phyloP scores from a whole-genome alignment of 2,329 filamentous ascomycete genomes.

The Colletotrichum sojae region DNA sequence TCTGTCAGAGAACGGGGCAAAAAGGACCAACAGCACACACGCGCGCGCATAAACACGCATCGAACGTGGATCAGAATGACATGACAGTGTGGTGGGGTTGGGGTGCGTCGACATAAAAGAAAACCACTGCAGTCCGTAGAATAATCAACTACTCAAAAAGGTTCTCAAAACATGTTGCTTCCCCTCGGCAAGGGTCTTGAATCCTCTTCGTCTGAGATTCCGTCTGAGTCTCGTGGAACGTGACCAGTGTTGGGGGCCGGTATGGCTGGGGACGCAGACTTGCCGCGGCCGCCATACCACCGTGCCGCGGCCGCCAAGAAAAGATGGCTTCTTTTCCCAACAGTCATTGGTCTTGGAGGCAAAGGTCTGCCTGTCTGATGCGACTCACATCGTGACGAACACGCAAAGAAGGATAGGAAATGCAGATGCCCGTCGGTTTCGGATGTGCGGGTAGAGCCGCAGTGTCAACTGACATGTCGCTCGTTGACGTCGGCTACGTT shows the following conservation, averaged over 20 bases:
- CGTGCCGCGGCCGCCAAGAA: background rate
- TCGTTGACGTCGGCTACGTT: background rate
- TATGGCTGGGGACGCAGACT: background rate
- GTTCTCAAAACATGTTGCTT: background rate
- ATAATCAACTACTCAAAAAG: conserved; percentile 4
- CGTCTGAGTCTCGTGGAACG: conserved; percentile 3
- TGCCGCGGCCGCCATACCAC: background rate
- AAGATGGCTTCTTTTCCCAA: conserved; percentile 2
- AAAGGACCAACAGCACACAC: conserved; percentile 15
- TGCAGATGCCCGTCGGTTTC: conserved; percentile 14
- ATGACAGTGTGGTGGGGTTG: background rate
- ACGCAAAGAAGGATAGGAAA: background rate
- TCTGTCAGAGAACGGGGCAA: background rate
- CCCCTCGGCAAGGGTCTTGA: background rate
- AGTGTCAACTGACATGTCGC: conserved; percentile 3
- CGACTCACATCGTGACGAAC: conserved; percentile 15
- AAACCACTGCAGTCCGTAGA: conserved; percentile 6
- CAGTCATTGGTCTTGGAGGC: conserved; percentile 1
- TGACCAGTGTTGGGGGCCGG: conserved; percentile 11
- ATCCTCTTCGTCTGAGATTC: background rate
- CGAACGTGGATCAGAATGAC: conserved; percentile 4
- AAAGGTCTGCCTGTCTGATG: background rate
- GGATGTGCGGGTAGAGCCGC: conserved; percentile 10
- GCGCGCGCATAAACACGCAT: background rate
- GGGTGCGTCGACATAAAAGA: conserved; percentile 5